phyloP scores from a whole-genome alignment of 2,329 filamentous ascomycete species.

The Apiospora pterosperma region DNA sequence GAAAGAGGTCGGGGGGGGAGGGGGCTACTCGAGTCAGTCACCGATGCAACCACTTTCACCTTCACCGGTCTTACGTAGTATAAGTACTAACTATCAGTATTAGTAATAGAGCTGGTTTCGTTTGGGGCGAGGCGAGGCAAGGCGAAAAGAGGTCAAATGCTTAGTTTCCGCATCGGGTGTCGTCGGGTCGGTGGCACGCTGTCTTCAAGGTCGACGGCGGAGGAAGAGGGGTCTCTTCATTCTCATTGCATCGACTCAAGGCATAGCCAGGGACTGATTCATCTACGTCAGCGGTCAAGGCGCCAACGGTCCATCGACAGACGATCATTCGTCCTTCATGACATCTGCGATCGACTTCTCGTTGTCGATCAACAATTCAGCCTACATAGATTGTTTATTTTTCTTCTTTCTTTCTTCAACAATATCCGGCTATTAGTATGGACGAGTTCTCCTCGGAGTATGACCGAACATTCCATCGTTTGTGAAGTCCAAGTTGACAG shows the following conservation, averaged over 20 bases:
- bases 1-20: background rate
- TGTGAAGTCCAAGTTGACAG: too few relatives aligned
- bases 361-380: background rate
- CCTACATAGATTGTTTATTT: background rate
- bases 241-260: background rate
- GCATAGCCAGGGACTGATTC: background rate
- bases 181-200: background rate
- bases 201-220: background rate
- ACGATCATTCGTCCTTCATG: background rate
- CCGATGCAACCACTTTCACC: background rate
- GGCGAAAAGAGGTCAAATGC: background rate
- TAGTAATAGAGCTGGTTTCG: background rate
- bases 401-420: background rate
- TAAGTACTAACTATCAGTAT: too few relatives aligned
- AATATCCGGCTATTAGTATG: background rate
- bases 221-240: background rate
- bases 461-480: background rate
- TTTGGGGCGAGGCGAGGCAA: background rate
- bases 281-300: conserved; percentile 3
- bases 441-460: background rate
- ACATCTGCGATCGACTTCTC: background rate
- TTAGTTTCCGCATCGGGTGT: background rate
- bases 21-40: background rate
- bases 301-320: background rate
- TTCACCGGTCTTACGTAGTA: too few relatives aligned